These are phyloP conservation scores for Podila clonocystis DNA, from an alignment of 192 early-diverging fungal genomes.

Conservation along the genomic window DNA sequence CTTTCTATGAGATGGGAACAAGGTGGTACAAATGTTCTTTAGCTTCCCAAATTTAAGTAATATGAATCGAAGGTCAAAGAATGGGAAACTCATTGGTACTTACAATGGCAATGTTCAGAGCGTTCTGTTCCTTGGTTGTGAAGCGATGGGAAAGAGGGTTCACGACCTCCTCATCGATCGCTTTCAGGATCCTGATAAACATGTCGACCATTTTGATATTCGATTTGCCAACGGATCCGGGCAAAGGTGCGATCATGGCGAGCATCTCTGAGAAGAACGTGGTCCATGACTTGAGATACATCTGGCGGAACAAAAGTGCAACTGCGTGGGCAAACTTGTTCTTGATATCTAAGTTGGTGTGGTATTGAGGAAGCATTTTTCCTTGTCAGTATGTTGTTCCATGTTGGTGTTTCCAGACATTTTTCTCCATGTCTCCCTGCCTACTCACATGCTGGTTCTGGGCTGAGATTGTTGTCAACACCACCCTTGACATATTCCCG, in stretches of 20 bases:
- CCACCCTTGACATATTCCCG: constrained; percentile 62
- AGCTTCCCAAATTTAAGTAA: neutral
- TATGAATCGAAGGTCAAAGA: no score
- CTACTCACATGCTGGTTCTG: constrained; percentile 62
- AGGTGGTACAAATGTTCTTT: neutral
- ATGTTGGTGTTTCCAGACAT: no score
- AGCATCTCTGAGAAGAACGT: constrained; percentile 90
- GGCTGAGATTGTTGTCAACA: constrained; percentile 43
- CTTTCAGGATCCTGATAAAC: constrained; percentile 79
- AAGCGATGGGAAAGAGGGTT: constrained; percentile 72
- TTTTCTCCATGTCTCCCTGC: neutral
- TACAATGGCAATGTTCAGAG: constrained; percentile 78
- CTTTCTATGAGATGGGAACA: constrained; percentile 63
- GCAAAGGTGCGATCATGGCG: constrained; percentile 63
- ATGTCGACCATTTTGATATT: constrained; percentile 71
- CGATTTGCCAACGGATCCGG: constrained; percentile 55
- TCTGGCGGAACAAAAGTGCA: constrained; percentile 80
- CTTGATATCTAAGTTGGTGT: constrained; percentile 56
- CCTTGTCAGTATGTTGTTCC: no score
- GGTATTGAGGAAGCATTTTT: no score
- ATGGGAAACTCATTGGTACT: neutral
- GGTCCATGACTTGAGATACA: constrained; percentile 89
- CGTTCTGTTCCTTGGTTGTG: constrained; percentile 67
- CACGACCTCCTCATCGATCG: constrained; percentile 92
- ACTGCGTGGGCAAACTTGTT: constrained; percentile 90